Conservation (phyloP, 2,329 filamentous ascomycete genomes). For the Stachybotrys chlorohalonatus region DNA sequence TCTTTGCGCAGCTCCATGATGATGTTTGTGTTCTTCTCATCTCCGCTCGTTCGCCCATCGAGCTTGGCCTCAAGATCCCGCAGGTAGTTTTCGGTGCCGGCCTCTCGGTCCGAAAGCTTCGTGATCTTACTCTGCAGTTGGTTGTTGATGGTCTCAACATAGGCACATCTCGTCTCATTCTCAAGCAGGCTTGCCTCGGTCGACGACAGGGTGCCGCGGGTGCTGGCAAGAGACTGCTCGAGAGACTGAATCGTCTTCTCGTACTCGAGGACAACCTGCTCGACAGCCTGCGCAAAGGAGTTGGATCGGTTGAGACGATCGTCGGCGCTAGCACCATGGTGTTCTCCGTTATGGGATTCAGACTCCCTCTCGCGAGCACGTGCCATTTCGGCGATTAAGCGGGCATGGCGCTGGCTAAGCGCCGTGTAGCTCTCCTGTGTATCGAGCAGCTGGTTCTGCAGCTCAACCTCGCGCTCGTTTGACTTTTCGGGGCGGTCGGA, state of each 20-base stretch:
- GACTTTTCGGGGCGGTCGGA: constrained; percentile 69
- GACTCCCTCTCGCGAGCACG: constrained; percentile 67
- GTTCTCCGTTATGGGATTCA: constrained; percentile 47
- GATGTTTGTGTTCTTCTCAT: constrained; percentile 84
- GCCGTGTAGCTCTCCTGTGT: constrained; percentile 90
- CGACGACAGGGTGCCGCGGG: constrained; percentile 69
- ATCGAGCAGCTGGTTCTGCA: constrained; percentile 90
- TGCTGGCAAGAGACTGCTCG: constrained; percentile 84
- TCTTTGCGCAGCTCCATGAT: constrained; percentile 86
- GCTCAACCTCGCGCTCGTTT: constrained; percentile 76
- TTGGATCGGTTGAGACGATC: constrained; percentile 90
- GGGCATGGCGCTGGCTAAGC: constrained; percentile 88
- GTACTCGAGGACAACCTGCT: constrained; percentile 93
- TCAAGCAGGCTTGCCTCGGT: constrained; percentile 84
- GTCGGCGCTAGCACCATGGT: constrained; percentile 67
- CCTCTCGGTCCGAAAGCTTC: constrained; percentile 85
- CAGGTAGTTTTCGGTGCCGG: constrained; percentile 85
- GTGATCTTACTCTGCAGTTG: constrained; percentile 87
- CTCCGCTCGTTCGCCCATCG: constrained; percentile 81
- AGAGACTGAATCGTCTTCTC: constrained; percentile 96
- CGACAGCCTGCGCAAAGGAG: constrained; percentile 90
- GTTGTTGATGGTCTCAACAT: constrained; percentile 82
- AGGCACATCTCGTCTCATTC: constrained; percentile 88
- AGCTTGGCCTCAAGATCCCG: constrained; percentile 86
- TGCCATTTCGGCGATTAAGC: constrained; percentile 86